A percentile compares a stretch with the other conserved stretches of the same genome.
These are phyloP conservation scores for Kentomonas sorsogonicus DNA, from an alignment of 208 protist genomes.

Conservation along the genomic window DNA sequence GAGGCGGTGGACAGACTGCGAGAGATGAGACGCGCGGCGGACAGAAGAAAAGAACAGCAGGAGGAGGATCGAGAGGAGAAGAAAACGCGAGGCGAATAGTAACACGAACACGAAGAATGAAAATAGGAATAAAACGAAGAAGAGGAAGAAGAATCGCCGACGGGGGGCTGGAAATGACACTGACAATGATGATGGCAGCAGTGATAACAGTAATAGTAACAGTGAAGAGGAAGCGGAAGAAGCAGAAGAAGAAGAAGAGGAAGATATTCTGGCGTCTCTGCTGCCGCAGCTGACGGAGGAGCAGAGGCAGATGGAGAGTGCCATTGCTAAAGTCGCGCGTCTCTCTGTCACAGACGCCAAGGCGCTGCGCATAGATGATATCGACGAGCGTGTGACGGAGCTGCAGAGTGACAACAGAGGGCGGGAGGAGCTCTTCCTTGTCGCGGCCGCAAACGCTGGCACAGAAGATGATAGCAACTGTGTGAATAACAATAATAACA, in stretches of 20 bases:
- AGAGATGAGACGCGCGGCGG: too few relatives aligned
- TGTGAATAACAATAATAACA: too few relatives aligned
- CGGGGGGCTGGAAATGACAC: not conserved
- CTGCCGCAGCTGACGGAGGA: not conserved
- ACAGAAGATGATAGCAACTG: too few relatives aligned
- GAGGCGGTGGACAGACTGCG: too few relatives aligned
- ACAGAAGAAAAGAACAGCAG: constrained; percentile 3
- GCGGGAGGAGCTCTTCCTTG: not conserved
- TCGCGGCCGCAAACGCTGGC: too few relatives aligned
- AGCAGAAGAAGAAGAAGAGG: not conserved
- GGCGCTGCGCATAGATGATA: too few relatives aligned
- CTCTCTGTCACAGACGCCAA: too few relatives aligned
- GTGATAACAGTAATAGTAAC: not conserved
- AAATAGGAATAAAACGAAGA: not conserved
- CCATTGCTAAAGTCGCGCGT: too few relatives aligned
- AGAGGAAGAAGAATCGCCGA: constrained; percentile 1
- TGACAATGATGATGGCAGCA: not conserved
- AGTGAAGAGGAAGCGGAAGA: not conserved
- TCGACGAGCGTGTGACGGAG: not conserved
- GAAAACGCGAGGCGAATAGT: not conserved
- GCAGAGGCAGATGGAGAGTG: not conserved
- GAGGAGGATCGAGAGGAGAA: not conserved
- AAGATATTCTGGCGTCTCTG: not conserved
- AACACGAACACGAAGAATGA: not conserved
- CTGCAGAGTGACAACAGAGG: not conserved